Base-by-base conservation (phyloP, 805 yeast species). In the Metschnikowia aberdeeniae region DNA sequence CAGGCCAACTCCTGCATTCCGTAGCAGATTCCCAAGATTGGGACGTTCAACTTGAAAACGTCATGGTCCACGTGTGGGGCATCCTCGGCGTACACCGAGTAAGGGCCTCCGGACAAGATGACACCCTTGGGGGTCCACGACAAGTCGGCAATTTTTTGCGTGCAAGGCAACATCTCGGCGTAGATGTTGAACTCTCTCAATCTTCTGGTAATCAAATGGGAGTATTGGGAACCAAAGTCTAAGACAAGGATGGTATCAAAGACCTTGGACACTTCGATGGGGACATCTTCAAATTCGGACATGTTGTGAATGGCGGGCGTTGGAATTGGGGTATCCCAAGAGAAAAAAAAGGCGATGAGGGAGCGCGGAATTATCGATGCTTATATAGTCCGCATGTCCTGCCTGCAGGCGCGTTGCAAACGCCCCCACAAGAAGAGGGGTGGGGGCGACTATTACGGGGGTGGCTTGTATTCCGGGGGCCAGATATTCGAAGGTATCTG, bases 1-100 rank as follows among this genome's bases (percentile, higher is more conserved):
- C 98, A 92, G 44, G 99, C 99, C 57, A 93, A 74, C 73, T 93
- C 99, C 77, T 93, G 99, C 92, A 93, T 86, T 70, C 99, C 99
- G 72, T 93, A 93, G 74, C 99, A 93, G 67, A 93, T 93, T 62
- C 99, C 99, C 56, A 93, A 76, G 61, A 93, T 86, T 53, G 99
- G 99, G 31, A 93, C 99, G 49, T 80, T 78, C 59, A 93, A 80
- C 58, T 92, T 80, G 74, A 93, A 93, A 49, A 93, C 82, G 45
- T 80, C 97, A 55, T 83, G 93, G 73, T 93, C 99, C 47, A 92
- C 99, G 68, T 93, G 99, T 36, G 99, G 99, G 50, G 97, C 89
- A 58, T 84, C 98, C 46, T 81, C 84, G 47, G 86, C 97, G 64
- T 92, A 93, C 41, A 93, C 99, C 10, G 98, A 89, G 83, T 88